Conservation (phyloP, 495 filamentous ascomycete species). For the Cercophora samala region DNA sequence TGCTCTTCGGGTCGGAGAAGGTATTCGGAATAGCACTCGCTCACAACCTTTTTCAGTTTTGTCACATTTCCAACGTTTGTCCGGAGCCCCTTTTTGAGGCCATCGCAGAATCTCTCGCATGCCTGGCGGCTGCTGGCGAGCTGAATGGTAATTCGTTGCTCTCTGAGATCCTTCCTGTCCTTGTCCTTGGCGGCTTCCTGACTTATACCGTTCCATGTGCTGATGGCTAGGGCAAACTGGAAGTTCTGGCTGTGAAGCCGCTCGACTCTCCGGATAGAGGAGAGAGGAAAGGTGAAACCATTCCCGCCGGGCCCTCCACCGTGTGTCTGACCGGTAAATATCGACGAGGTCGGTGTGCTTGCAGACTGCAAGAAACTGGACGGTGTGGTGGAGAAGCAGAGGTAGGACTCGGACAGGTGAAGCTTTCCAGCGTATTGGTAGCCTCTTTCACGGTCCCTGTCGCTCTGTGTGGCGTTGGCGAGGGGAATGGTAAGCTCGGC, state of each 20-base stretch:
- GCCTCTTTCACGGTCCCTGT: conserved; percentile 63
- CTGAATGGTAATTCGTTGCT: conserved; percentile 84
- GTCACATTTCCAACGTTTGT: conserved; percentile 82
- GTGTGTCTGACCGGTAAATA: conserved; percentile 84
- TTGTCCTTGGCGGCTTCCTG: conserved; percentile 47
- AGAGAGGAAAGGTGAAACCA: conserved; percentile 94
- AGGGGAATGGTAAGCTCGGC: conserved; percentile 86
- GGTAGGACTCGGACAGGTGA: conserved; percentile 87
- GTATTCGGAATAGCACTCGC: conserved; percentile 91
- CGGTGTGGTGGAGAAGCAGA: conserved; percentile 92
- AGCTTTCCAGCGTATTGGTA: conserved; percentile 90
- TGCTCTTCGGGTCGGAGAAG: conserved; percentile 60
- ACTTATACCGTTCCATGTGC: conserved; percentile 84
- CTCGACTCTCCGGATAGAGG: conserved; percentile 86
- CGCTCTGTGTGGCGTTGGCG: conserved; percentile 54
- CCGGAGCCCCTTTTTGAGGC: conserved; percentile 81
- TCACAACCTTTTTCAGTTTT: conserved; percentile 70
- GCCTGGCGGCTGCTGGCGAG: conserved; percentile 81
- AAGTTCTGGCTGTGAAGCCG: conserved; percentile 84
- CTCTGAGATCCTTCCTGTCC: conserved; percentile 52
- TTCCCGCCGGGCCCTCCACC: conserved; percentile 91
- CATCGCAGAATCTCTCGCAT: conserved; percentile 95
- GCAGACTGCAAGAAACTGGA: conserved; percentile 81
- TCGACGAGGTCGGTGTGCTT: conserved; percentile 67
- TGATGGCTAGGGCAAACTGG: conserved; percentile 89